These are phyloP conservation scores for Tolypocladium tropicale DNA, from an alignment of 2,329 filamentous ascomycete genomes.

Conservation along the genomic window DNA sequence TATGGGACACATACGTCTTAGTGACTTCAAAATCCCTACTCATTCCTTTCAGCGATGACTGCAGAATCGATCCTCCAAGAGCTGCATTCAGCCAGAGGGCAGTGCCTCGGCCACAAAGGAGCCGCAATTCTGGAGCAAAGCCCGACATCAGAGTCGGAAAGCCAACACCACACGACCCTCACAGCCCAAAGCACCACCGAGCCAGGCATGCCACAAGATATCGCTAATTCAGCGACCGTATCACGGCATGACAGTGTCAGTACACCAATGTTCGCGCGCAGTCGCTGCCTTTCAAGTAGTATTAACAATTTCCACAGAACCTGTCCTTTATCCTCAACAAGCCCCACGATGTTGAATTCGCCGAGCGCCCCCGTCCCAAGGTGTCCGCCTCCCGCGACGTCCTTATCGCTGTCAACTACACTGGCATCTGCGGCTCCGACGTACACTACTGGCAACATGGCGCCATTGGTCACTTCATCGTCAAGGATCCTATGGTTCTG, in stretches of 20 bases:
- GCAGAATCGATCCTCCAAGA: not conserved
- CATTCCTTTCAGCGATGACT: not conserved
- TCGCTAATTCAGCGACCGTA: not conserved
- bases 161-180: not conserved
- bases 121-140: not conserved
- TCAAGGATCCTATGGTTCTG: constrained; percentile 72
- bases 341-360: constrained; percentile 59
- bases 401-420: constrained; percentile 72
- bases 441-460: constrained; percentile 84
- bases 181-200: not conserved
- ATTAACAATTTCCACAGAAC: constrained; percentile 42
- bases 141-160: not conserved
- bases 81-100: not conserved
- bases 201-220: not conserved
- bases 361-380: constrained; percentile 63
- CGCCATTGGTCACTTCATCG: constrained; percentile 76
- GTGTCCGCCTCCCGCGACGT: constrained; percentile 63
- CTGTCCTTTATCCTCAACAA: constrained; percentile 78
- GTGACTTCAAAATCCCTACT: too few species aligned
- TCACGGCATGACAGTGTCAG: not conserved
- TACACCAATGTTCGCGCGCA: not conserved
- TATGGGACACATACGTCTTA: not conserved
- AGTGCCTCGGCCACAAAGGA: too few species aligned
- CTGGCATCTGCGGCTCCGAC: constrained; percentile 81
- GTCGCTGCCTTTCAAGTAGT: too few species aligned